These are phyloP conservation scores for Grosmannia penicillata DNA, from an alignment of 2,329 filamentous ascomycete species.

Conservation along the genomic window DNA sequence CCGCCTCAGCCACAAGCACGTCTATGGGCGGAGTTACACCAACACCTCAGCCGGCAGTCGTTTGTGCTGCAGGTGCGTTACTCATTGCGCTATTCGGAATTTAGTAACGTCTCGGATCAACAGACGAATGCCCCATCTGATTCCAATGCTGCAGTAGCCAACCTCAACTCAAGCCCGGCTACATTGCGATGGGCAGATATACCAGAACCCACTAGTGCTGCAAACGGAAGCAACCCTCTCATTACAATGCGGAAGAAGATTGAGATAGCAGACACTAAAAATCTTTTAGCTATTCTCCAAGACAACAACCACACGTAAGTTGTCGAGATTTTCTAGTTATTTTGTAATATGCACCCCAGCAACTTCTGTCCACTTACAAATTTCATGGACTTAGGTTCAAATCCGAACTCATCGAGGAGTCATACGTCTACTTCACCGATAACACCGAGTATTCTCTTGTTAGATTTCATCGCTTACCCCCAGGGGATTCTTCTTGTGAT, in stretches of 20 bases:
- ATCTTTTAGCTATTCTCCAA: constrained; percentile 29
- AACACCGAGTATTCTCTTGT: constrained; percentile 38
- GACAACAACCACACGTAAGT: constrained; percentile 39
- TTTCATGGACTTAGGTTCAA: constrained; percentile 32
- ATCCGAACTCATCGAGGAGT: constrained; percentile 37
- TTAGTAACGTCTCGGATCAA: constrained; percentile 12
- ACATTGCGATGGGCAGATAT: constrained; percentile 44
- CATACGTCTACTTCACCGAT: constrained; percentile 37
- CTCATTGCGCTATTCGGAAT: constrained; percentile 30
- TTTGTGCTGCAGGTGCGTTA: constrained; percentile 42
- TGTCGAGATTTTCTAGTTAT: background rate
- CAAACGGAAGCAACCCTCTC: constrained; percentile 18
- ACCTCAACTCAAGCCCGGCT: constrained; percentile 29
- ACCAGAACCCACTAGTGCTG: constrained; percentile 36
- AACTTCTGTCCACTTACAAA: too few species aligned
- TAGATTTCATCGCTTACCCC: constrained; percentile 26
- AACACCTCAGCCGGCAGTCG: constrained; percentile 39
- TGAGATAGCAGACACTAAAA: constrained; percentile 37
- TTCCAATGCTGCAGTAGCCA: background rate
- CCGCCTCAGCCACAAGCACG: constrained; percentile 19
- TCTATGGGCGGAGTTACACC: constrained; percentile 38
- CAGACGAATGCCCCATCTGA: background rate
- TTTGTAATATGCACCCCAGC: background rate
- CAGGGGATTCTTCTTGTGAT: background rate
- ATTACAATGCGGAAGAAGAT: constrained; percentile 39